phyloP scores from a whole-genome alignment of 2,329 filamentous ascomycete species.

The Claviceps capensis region DNA sequence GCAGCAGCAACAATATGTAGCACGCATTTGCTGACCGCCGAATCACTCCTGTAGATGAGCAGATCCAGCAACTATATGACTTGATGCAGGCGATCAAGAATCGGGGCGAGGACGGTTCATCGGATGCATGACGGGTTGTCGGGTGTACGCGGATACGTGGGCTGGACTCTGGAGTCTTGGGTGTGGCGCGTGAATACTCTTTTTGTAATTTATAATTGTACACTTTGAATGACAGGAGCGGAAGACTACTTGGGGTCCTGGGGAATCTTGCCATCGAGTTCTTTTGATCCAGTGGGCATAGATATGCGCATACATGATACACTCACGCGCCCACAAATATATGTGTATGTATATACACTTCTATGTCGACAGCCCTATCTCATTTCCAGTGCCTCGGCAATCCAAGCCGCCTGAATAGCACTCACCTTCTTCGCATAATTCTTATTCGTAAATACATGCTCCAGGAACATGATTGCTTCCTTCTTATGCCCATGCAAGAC shows the following conservation, averaged over 20 bases:
- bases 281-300: too few species aligned
- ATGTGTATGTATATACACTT: not conserved
- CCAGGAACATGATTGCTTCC: constrained; percentile 55
- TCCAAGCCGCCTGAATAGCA: constrained; percentile 45
- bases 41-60: constrained; percentile 51
- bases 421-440: constrained; percentile 56
- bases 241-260: too few species aligned
- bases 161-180: not conserved
- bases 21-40: not conserved
- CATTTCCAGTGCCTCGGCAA: constrained; percentile 33
- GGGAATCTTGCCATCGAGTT: too few species aligned
- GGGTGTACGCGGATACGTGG: not conserved
- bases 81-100: constrained; percentile 69
- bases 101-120: constrained; percentile 13
- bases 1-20: too few species aligned
- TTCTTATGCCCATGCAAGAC: constrained; percentile 48
- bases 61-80: constrained; percentile 86
- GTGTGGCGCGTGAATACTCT: not conserved
- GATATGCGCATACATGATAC: not conserved
- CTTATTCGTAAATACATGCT: constrained; percentile 52
- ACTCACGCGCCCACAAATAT: too few species aligned
- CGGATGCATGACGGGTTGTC: constrained; percentile 11
- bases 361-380: not conserved
- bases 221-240: too few species aligned
- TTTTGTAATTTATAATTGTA: not conserved